Base-by-base conservation (phyloP, 1,139 yeast species). In the Magnusiomyces tetraspermus region DNA sequence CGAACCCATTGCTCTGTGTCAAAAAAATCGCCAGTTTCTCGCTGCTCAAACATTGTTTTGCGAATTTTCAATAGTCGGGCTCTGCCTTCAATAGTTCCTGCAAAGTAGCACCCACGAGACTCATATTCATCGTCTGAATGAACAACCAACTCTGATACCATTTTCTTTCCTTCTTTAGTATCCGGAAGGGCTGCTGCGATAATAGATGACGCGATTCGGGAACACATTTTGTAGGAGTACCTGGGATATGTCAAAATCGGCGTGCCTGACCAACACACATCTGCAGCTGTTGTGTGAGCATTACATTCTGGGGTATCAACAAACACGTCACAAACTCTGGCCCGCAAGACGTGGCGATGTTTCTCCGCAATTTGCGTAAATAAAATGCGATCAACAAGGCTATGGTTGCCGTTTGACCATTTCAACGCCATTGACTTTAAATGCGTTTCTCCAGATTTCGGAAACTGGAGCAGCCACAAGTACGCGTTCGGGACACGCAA, bases 221-320 rank as follows among this genome's bases (percentile, higher is more conserved):
- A 64, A 41, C 70, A 66, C 59, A 67, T 61, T 53, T 67, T 67
- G 54, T 64, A 61, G 38, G 50, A 51, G 51, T 67, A 64, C 19
- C 68, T 54, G 13, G 69, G 67, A 42, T 56, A 64, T 3, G 70
- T 66, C 30, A 67, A 54, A 21, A 67, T 61, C 0, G 71, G 71
- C 4, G 71, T 65, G 11, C 69, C 68, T 2, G 64, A 57, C 71
- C 71, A 67, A 42, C 63, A 50, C 24, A 67, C 69, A 53, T 67
- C 71, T 0, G 69, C 67, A 21, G 71, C 69, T 2, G 71, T 67
- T n/a, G 71, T 67, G 51, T 67, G 71, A 10, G 69, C 71, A 50
- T 67, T 67, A 53, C 71, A 67, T 49, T 67, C 71, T 5, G 70
- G 71, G 1, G 71, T 67, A 49, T 67, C 71, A 17, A 67, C 52